A percentile compares a stretch with the other conserved stretches of the same genome.
phyloP scores from a whole-genome alignment of 192 early-diverging fungal species.

The Spinellus fusiger region DNA sequence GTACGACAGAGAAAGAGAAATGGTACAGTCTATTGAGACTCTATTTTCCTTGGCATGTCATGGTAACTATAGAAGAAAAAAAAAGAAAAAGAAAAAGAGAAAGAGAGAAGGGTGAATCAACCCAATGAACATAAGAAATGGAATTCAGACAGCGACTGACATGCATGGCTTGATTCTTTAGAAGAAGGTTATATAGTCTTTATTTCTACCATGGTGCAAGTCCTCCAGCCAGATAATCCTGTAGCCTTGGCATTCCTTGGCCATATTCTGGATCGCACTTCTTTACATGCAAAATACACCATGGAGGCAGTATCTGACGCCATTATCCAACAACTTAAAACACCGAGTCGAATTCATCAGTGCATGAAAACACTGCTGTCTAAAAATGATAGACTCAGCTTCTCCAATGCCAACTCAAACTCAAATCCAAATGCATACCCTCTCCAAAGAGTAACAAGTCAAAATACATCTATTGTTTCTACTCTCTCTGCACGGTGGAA shows the following conservation, averaged over 20 bases:
- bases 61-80: not conserved
- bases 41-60: constrained; percentile 11
- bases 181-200: constrained; percentile 23
- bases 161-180: not conserved
- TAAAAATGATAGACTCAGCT: not conserved
- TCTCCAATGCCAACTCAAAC: not conserved
- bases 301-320: constrained; percentile 36
- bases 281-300: constrained; percentile 47
- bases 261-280: constrained; percentile 53
- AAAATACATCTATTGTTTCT: no score
- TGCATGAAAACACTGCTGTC: constrained; percentile 5
- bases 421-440: no score
- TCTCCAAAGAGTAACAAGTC: no score
- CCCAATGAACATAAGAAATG: no score
- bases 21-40: constrained; percentile 14
- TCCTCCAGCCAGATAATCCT: constrained; percentile 31
- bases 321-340: constrained; percentile 34
- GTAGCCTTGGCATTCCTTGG: constrained; percentile 47
- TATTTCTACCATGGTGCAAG: constrained; percentile 9
- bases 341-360: constrained; percentile 3
- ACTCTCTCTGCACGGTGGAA: no score
- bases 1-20: constrained; percentile 13
- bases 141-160: no score
- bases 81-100: not conserved
- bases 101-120: no score